phyloP scores from a whole-genome alignment of 257 asterid genomes.

The Perilla frutescens region DNA sequence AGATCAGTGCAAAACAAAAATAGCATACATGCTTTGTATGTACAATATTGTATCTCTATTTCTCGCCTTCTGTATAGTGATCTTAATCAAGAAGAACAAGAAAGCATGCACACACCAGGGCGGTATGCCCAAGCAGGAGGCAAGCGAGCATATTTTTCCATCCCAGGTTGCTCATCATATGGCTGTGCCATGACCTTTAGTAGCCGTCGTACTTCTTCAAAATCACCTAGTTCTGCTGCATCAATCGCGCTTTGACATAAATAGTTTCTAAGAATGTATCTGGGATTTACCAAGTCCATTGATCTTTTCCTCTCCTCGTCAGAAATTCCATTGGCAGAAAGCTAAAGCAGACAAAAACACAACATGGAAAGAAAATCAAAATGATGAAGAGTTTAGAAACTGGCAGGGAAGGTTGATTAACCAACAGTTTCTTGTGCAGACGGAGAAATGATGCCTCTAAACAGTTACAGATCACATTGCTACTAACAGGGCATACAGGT shows the following conservation, averaged over 20 bases:
- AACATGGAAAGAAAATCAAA: background rate
- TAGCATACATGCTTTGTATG: conserved; percentile 46
- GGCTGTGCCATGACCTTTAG: conserved; percentile 80
- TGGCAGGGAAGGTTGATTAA: background rate
- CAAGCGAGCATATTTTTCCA: conserved; percentile 92
- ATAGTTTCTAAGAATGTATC: conserved; percentile 87
- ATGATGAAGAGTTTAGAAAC: conserved; percentile 18
- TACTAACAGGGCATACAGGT: background rate
- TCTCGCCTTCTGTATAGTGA: conserved; percentile 6
- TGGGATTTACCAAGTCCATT: conserved; percentile 88
- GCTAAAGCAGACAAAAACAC: conserved; percentile 46
- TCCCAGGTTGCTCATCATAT: conserved; percentile 91
- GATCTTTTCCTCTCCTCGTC: conserved; percentile 77
- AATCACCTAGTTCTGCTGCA: conserved; percentile 89
- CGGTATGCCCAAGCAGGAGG: conserved; percentile 99
- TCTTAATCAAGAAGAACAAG: conserved; percentile 73
- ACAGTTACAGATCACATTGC: background rate
- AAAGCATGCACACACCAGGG: conserved; percentile 98
- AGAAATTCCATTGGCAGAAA: conserved; percentile 60
- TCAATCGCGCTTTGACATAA: conserved; percentile 96
- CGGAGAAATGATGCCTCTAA: background rate
- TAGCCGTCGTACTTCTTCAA: conserved; percentile 72
- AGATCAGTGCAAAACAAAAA: conserved; percentile 32
- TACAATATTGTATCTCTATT: conserved; percentile 43
- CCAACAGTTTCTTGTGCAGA: background rate